A percentile compares a stretch with the other conserved stretches of the same genome.
Evolutionary conservation across 2,329 filamentous ascomycete genomes (phyloP).

Genomic region (Fusarium algeriense): DNA sequence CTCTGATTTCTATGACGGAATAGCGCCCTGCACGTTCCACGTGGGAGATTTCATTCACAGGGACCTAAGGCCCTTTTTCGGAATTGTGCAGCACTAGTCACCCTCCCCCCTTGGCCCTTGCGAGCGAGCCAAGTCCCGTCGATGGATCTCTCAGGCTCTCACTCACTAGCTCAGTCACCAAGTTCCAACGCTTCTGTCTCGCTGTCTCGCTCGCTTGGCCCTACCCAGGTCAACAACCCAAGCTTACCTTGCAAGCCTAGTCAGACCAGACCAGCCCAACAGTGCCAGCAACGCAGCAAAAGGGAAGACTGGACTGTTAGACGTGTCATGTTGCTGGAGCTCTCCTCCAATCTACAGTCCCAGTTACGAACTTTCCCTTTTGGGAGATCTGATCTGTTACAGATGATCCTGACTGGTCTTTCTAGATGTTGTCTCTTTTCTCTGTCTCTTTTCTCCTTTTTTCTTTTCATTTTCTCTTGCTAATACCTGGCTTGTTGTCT

Average conservation of each 20-base stretch:
- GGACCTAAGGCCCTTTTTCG: slow-evolving; percentile 39
- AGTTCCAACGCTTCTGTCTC: slow-evolving; percentile 19
- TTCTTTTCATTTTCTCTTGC: slow-evolving; percentile 11
- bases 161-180: background rate
- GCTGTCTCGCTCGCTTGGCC: slow-evolving; percentile 30
- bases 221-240: slow-evolving; percentile 18
- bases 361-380: slow-evolving; percentile 25
- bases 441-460: slow-evolving; percentile 4
- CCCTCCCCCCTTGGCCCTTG: slow-evolving; percentile 12
- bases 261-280: background rate
- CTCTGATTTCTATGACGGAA: slow-evolving; percentile 42
- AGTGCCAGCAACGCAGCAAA: slow-evolving; percentile 9
- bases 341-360: slow-evolving; percentile 33
- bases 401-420: slow-evolving; percentile 21
- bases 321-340: slow-evolving; percentile 20
- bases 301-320: slow-evolving; percentile 19
- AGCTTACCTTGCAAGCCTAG: background rate
- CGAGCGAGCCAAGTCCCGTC: slow-evolving; percentile 3
- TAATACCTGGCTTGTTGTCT: slow-evolving; percentile 6
- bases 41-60: slow-evolving; percentile 46
- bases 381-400: slow-evolving; percentile 21
- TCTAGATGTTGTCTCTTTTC: slow-evolving; percentile 21
- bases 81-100: slow-evolving; percentile 46
- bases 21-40: slow-evolving; percentile 50
- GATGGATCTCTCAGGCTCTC: background rate